Evolutionary conservation across 768 basidiomycete genomes (phyloP).

Genomic region (Polyporus arcularius): DNA sequence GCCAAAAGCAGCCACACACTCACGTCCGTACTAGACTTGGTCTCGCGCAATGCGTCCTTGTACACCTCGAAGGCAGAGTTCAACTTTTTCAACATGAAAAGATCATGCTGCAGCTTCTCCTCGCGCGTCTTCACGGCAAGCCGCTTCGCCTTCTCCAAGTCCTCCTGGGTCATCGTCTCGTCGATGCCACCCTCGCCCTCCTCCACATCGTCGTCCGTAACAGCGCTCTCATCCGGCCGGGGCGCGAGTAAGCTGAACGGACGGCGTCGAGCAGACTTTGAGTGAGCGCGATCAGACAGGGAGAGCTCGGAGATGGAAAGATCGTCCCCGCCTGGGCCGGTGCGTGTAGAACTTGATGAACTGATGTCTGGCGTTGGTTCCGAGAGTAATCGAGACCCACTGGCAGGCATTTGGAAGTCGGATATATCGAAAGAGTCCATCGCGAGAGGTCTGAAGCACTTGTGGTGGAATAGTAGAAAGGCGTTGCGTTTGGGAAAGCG

Average conservation of each 20-base stretch:
- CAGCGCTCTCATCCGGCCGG: constrained; percentile 23
- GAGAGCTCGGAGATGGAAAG: constrained; percentile 61
- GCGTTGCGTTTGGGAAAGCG: no score
- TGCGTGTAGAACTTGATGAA: constrained; percentile 28
- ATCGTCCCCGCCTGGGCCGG: constrained; percentile 49
- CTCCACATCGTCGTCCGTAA: constrained; percentile 22
- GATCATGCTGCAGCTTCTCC: constrained; percentile 74
- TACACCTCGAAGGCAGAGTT: constrained; percentile 70
- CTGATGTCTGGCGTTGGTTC: constrained; percentile 39
- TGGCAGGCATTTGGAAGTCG: constrained; percentile 26
- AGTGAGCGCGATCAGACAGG: constrained; percentile 35
- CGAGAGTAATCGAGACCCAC: constrained; percentile 46
- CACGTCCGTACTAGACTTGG: constrained; percentile 73
- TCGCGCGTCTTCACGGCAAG: constrained; percentile 48
- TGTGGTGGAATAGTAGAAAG: no score
- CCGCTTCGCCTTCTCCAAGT: constrained; percentile 26
- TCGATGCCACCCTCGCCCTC: constrained; percentile 21
- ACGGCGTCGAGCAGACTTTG: constrained; percentile 13
- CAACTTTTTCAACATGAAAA: constrained; percentile 71
- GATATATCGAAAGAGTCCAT: constrained; percentile 37
- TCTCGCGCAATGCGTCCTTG: constrained; percentile 64
- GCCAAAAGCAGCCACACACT: constrained; percentile 19
- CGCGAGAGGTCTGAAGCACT: no score
- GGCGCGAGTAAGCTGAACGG: constrained; percentile 36
- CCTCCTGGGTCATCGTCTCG: constrained; percentile 30